A percentile compares a stretch with the other conserved stretches of the same genome.
Evolutionary conservation across 768 basidiomycete genomes (phyloP).

Genomic region (Leccinum aurantiacum): DNA sequence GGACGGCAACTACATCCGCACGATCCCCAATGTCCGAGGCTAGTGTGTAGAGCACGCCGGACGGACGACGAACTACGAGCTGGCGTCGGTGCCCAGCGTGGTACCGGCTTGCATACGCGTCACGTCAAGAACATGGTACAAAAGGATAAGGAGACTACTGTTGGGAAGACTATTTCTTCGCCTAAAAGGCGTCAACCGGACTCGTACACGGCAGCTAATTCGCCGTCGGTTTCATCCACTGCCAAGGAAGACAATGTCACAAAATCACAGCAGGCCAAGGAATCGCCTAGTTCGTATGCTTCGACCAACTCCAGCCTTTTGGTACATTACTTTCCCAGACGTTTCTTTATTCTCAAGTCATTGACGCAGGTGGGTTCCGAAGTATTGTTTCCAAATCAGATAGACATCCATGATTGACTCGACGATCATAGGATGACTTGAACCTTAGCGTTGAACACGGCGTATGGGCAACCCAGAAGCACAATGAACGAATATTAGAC

Average conservation of each 20-base stretch:
- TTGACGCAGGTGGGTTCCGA: constrained; percentile 61
- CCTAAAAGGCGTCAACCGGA: background rate
- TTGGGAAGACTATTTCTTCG: background rate
- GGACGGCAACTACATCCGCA: constrained; percentile 64
- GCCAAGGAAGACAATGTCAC: constrained; percentile 41
- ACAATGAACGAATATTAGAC: constrained; percentile 89
- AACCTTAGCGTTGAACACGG: constrained; percentile 77
- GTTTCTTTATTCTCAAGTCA: constrained; percentile 94
- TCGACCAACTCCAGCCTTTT: constrained; percentile 87
- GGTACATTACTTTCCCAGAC: constrained; percentile 70
- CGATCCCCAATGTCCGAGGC: constrained; percentile 69
- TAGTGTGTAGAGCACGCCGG: constrained; percentile 81
- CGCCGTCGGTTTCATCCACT: constrained; percentile 30
- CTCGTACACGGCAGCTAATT: background rate
- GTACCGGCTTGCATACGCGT: constrained; percentile 77
- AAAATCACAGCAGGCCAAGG: constrained; percentile 3
- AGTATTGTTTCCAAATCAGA: background rate
- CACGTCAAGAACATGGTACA: constrained; percentile 70
- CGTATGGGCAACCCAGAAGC: constrained; percentile 89
- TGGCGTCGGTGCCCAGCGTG: constrained; percentile 90
- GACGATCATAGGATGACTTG: constrained; percentile 59
- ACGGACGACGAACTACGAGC: constrained; percentile 84
- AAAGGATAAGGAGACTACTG: constrained; percentile 30
- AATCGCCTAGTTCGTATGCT: constrained; percentile 63
- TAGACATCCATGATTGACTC: background rate